These are phyloP conservation scores for Emergomyces orientalis DNA, from an alignment of 2,329 filamentous ascomycete genomes.

Conservation along the genomic window DNA sequence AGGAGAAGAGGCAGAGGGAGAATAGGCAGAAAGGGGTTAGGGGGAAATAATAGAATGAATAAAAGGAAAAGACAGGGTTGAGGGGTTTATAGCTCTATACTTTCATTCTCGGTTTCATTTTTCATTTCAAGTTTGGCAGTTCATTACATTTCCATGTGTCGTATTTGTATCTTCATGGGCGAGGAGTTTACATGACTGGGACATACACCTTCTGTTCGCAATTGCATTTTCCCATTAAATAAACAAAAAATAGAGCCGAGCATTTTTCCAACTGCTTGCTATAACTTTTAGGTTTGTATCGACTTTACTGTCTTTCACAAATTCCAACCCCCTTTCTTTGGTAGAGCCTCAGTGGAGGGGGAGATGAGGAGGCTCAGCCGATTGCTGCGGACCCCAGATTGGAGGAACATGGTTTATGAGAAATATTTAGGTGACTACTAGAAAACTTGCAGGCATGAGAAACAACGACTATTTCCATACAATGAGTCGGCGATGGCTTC, in stretches of 20 bases:
- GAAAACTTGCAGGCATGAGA: too few relatives aligned
- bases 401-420: too few relatives aligned
- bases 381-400: too few relatives aligned
- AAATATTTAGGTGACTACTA: too few relatives aligned
- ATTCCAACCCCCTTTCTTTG: too few relatives aligned
- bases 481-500: too few relatives aligned
- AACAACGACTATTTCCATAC: too few relatives aligned
- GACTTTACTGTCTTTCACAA: too few relatives aligned
- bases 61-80: not conserved
- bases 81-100: not conserved
- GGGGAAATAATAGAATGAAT: constrained; percentile 5
- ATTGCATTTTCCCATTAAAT: not conserved
- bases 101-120: not conserved
- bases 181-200: not conserved
- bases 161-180: not conserved
- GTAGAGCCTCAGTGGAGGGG: too few relatives aligned
- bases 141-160: not conserved
- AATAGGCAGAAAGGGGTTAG: constrained; percentile 44
- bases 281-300: too few relatives aligned
- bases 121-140: not conserved
- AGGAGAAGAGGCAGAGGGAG: constrained; percentile 51
- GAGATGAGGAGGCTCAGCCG: too few relatives aligned
- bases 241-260: not conserved
- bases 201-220: not conserved
- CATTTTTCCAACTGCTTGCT: not conserved